Conservation (phyloP, 371 early-diverging fungal genomes). For the Smittium culicis region DNA sequence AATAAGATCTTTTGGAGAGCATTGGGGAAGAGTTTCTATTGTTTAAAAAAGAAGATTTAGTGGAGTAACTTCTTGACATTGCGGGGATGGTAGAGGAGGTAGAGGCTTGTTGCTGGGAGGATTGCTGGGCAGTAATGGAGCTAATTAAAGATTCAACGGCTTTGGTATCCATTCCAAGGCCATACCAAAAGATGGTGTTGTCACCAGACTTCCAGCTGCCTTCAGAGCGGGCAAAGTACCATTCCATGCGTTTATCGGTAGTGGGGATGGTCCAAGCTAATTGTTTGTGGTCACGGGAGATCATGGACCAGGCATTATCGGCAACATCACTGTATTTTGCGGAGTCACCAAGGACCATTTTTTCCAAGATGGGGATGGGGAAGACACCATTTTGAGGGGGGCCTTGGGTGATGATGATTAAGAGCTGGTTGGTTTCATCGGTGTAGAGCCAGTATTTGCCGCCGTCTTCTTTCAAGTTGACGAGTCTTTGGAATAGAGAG, state of each 20-base stretch:
- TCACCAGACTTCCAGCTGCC: conserved; percentile 57
- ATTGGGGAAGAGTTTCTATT: background rate
- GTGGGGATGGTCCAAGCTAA: conserved; percentile 53
- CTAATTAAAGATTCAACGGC: conserved; percentile 45
- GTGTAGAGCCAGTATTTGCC: conserved; percentile 48
- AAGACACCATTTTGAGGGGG: conserved; percentile 35
- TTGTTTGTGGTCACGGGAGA: conserved; percentile 52
- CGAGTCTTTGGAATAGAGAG: conserved; percentile 24
- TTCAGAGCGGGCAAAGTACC: conserved; percentile 90
- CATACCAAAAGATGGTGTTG: conserved; percentile 77
- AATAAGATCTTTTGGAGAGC: conserved; percentile 29
- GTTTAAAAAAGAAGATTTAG: background rate
- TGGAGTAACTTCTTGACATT: background rate
- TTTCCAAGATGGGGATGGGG: conserved; percentile 51
- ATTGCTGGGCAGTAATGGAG: conserved; percentile 4
- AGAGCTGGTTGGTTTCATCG: conserved; percentile 75
- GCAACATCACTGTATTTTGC: conserved; percentile 73
- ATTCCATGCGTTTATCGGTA: conserved; percentile 40
- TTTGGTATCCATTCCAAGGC: conserved; percentile 53
- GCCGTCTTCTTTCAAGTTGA: conserved; percentile 21
- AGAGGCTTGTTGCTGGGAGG: background rate
- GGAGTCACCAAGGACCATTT: conserved; percentile 60
- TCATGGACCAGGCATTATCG: conserved; percentile 73
- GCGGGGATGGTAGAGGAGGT: conserved; percentile 2
- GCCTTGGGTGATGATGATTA: conserved; percentile 51